phyloP scores from a whole-genome alignment of 73 alveolate genomes.

The Diophrys appendiculata region DNA sequence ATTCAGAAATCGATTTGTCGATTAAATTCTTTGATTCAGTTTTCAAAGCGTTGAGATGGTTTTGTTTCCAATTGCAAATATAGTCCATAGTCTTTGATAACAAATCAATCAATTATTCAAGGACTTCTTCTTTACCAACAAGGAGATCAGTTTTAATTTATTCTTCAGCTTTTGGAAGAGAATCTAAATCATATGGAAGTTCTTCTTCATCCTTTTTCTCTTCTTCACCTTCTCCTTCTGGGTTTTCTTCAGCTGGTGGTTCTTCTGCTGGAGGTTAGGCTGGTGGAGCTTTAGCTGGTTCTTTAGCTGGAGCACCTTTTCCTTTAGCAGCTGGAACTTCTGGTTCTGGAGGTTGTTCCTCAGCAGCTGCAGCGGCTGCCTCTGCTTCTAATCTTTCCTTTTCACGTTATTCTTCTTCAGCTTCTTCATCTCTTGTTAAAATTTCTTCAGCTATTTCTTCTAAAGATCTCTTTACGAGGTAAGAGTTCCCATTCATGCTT shows the following conservation, averaged over 20 bases:
- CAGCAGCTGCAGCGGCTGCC: slow-evolving; percentile 25
- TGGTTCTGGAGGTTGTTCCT: slow-evolving; percentile 71
- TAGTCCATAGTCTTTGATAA: not conserved
- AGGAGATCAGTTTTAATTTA: slow-evolving; percentile 70
- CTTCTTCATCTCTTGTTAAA: slow-evolving; percentile 14
- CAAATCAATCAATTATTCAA: not conserved
- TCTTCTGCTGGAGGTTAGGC: slow-evolving; percentile 64
- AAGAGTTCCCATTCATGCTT: slow-evolving; percentile 47
- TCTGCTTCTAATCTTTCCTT: slow-evolving; percentile 30
- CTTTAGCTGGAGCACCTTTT: slow-evolving; percentile 49
- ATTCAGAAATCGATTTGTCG: slow-evolving; percentile 80
- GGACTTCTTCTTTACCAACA: slow-evolving; percentile 58
- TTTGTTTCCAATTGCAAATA: slow-evolving; percentile 29
- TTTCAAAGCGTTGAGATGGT: slow-evolving; percentile 59
- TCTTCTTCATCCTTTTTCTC: slow-evolving; percentile 56
- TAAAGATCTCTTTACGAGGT: slow-evolving; percentile 48
- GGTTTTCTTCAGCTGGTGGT: slow-evolving; percentile 64
- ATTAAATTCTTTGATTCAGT: slow-evolving; percentile 70
- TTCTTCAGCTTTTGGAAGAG: slow-evolving; percentile 52
- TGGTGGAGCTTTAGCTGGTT: slow-evolving; percentile 63
- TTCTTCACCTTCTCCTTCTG: slow-evolving; percentile 55
- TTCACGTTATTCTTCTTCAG: slow-evolving; percentile 38
- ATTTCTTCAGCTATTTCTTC: slow-evolving; percentile 52
- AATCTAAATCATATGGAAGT: slow-evolving; percentile 31
- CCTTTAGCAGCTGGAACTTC: slow-evolving; percentile 58